phyloP scores from a whole-genome alignment of 305 asterid genomes.

The Fraxinus greggii region DNA sequence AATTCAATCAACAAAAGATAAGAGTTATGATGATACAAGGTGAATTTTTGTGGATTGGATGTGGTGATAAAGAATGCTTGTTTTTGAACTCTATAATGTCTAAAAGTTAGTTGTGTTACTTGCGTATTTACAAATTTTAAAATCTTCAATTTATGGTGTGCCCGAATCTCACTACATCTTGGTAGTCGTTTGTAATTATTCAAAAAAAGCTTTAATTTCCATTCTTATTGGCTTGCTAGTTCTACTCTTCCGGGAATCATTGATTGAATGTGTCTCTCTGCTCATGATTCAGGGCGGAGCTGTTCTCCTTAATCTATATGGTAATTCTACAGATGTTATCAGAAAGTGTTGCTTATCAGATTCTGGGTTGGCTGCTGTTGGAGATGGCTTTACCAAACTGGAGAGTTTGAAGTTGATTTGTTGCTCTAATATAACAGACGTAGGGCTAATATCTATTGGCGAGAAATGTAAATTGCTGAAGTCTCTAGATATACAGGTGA shows the following conservation, averaged over 20 bases:
- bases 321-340: not conserved
- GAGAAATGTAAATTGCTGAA: not conserved
- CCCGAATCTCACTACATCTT: not conserved
- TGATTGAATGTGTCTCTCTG: not conserved
- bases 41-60: not conserved
- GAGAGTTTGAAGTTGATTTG: slow-evolving; percentile 44
- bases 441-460: slow-evolving; percentile 39
- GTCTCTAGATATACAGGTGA: not conserved
- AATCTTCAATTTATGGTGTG: not conserved
- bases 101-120: not conserved
- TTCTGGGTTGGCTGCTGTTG: slow-evolving; percentile 41
- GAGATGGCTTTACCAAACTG: slow-evolving; percentile 38
- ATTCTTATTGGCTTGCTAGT: not conserved
- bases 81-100: not conserved
- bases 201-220: not conserved
- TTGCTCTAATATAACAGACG: slow-evolving; percentile 45
- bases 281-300: not conserved
- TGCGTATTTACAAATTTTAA: not conserved
- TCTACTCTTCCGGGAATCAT: not conserved
- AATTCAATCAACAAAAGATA: not conserved
- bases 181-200: not conserved
- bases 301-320: not conserved
- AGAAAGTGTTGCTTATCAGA: slow-evolving; percentile 8
- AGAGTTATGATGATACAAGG: not conserved
- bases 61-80: not conserved